These are phyloP conservation scores for Nicotiana knightiana DNA, from an alignment of 257 asterid genomes.

Conservation along the genomic window DNA sequence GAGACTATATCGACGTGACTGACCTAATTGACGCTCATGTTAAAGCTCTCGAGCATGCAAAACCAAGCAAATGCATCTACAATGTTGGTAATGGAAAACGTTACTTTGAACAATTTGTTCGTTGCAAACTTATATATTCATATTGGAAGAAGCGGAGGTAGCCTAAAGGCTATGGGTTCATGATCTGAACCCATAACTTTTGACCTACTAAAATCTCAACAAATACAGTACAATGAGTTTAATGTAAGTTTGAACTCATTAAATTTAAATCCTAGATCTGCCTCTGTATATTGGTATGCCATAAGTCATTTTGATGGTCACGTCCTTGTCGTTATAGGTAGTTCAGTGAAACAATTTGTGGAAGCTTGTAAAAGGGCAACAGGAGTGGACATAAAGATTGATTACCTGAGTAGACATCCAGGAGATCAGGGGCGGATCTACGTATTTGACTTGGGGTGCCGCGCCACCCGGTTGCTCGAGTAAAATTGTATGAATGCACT, in stretches of 20 bases:
- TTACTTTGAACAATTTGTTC: background rate
- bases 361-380: conserved; percentile 91
- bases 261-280: too few relatives aligned
- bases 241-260: too few relatives aligned
- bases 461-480: too few relatives aligned
- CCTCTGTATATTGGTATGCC: background rate
- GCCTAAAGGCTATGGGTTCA: too few relatives aligned
- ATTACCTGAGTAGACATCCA: conserved; percentile 59
- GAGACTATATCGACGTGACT: conserved; percentile 86
- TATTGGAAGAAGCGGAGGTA: too few relatives aligned
- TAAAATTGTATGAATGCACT: too few relatives aligned
- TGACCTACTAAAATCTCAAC: too few relatives aligned
- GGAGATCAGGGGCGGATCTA: too few relatives aligned
- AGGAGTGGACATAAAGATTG: conserved; percentile 65
- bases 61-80: conserved; percentile 61
- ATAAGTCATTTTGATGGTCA: background rate
- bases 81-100: conserved; percentile 93
- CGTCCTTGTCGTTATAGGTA: conserved; percentile 35
- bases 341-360: conserved; percentile 83
- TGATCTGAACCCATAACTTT: too few relatives aligned
- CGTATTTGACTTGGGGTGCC: too few relatives aligned
- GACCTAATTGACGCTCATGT: conserved; percentile 88
- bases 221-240: too few relatives aligned
- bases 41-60: conserved; percentile 69
- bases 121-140: background rate